Evolutionary conservation across 2,329 filamentous ascomycete species (phyloP).

Genomic region (Aureobasidium sp.): DNA sequence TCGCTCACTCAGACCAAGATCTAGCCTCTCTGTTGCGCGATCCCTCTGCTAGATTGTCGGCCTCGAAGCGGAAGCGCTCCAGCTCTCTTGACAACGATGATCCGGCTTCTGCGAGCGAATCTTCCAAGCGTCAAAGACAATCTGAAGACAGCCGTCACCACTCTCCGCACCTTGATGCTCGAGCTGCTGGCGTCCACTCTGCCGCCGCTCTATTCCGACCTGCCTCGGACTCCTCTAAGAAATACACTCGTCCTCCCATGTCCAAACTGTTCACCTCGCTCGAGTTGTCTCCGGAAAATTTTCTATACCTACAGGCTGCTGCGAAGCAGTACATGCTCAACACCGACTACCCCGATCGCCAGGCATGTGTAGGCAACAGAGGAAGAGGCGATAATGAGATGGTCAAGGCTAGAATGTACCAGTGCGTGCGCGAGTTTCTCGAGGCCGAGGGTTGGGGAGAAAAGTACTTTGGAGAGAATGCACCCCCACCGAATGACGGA

Average conservation of each 20-base stretch:
- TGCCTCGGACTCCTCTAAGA: conserved; percentile 42
- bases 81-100: neutral
- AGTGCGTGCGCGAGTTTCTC: conserved; percentile 50
- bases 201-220: conserved; percentile 33
- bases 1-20: conserved; percentile 6
- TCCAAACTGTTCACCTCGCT: conserved; percentile 52
- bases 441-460: conserved; percentile 33
- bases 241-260: conserved; percentile 52
- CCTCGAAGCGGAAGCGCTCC: neutral
- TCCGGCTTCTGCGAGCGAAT: neutral
- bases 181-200: conserved; percentile 44
- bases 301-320: conserved; percentile 48
- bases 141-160: neutral
- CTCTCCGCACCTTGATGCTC: conserved; percentile 31
- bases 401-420: conserved; percentile 50
- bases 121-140: conserved; percentile 11
- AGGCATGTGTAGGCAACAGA: conserved; percentile 51
- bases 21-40: conserved; percentile 10
- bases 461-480: conserved; percentile 39
- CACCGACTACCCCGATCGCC: conserved; percentile 46
- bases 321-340: conserved; percentile 54
- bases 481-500: conserved; percentile 20
- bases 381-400: conserved; percentile 42
- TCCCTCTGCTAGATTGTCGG: neutral
- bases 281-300: conserved; percentile 50